Percentiles rank a stretch among this genome's conserved stretches.
Evolutionary conservation across 768 basidiomycete genomes (phyloP).

Genomic region (Amanita pseudoporphyria): DNA sequence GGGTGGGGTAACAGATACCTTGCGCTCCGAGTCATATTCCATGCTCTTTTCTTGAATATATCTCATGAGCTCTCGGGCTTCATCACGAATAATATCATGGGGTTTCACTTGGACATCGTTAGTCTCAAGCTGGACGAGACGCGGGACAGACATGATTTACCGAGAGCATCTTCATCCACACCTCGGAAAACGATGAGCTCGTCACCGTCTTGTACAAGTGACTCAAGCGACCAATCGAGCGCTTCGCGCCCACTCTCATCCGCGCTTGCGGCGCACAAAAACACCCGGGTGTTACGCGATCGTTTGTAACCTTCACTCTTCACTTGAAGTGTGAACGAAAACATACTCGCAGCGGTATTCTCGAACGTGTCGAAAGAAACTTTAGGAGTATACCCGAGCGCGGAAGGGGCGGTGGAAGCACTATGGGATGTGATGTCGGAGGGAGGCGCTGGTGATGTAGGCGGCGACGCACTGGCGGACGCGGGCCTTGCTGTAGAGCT

Average conservation of each 20-base stretch:
- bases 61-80: conserved; percentile 76
- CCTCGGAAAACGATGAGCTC: conserved; percentile 90
- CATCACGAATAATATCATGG: conserved; percentile 69
- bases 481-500: background rate
- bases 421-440: conserved; percentile 6
- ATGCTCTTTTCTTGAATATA: conserved; percentile 73
- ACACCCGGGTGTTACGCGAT: conserved; percentile 72
- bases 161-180: conserved; percentile 77
- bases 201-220: conserved; percentile 80
- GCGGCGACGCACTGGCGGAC: conserved; percentile 1
- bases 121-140: background rate
- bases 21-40: conserved; percentile 69
- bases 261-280: conserved; percentile 78
- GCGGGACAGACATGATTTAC: conserved; percentile 28
- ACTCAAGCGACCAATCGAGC: conserved; percentile 86
- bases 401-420: conserved; percentile 12
- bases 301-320: conserved; percentile 77
- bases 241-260: conserved; percentile 88
- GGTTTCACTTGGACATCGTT: conserved; percentile 34
- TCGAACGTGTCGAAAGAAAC: conserved; percentile 88
- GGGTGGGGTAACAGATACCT: conserved; percentile 32
- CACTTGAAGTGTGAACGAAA: conserved; percentile 78
- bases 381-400: conserved; percentile 45
- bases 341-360: conserved; percentile 73
- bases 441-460: conserved; percentile 13